Conservation (phyloP, 2,329 filamentous ascomycete species). For the Trichoderma koningiopsis region DNA sequence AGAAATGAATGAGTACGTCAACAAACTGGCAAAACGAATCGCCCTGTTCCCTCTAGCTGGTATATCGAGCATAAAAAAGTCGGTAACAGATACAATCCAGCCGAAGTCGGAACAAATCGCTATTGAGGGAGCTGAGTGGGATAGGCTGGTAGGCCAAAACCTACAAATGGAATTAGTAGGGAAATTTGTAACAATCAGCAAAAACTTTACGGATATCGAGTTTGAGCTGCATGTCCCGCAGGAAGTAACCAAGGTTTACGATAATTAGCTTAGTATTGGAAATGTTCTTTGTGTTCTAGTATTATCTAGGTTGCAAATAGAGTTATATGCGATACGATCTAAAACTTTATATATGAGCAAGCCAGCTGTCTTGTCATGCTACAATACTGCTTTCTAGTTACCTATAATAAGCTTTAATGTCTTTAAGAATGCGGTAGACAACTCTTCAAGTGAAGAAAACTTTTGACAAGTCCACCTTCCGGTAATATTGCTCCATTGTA, state of each 20-base stretch:
- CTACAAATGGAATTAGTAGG: background rate
- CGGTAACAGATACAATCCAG: background rate
- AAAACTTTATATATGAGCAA: too few species aligned
- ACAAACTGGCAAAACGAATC: background rate
- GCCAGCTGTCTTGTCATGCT: background rate
- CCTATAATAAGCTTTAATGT: too few species aligned
- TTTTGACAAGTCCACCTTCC: background rate
- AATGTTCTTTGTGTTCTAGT: background rate
- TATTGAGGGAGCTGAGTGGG: background rate
- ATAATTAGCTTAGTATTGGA: background rate
- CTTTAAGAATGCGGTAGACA: too few species aligned
- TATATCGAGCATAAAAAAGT: background rate
- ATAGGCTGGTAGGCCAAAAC: background rate
- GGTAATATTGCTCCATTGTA: background rate
- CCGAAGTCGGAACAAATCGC: background rate
- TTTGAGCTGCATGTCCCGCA: background rate
- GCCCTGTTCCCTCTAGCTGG: background rate
- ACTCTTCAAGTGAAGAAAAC: background rate
- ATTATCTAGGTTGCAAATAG: too few species aligned
- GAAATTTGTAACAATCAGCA: background rate
- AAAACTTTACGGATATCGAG: background rate
- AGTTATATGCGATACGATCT: too few species aligned
- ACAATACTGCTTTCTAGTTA: background rate
- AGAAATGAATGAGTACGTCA: background rate
- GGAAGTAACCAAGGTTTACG: background rate